Evolutionary conservation across 352 stramenopile genomes (phyloP), one percentile per base, ranked within the genome.

Genomic region (Pilasporangium apinafurcum): DNA sequence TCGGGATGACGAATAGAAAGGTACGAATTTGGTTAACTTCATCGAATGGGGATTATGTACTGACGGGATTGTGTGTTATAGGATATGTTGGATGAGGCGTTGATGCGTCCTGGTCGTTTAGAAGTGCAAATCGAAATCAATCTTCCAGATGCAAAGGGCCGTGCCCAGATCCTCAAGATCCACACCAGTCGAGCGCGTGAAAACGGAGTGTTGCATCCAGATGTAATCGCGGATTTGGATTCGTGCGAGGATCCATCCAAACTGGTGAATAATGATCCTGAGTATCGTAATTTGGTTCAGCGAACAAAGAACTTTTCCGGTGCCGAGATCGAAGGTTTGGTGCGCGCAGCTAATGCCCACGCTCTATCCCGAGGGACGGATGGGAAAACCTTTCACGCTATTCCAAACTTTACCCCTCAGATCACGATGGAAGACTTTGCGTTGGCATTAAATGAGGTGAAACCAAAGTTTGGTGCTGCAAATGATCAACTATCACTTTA

Each of bases 121-220:
- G 97, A 99, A 62, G 93, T 99, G 21, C 96, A 99, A 61, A 96
- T 99, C 13, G 97, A 99, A 62, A 99, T 99, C 68, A 97, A 97
- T 31, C 63, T 99, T 20, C 97, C 97, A 0, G 93, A 98, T 63
- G 79, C 85, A 45, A 84, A 92, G 26, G 97, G 97, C 18, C 86
- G 97, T 20, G 73, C 95, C 26, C 96, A 99, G 74, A 98, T 98
- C 63, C 68, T 99, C 9, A 95, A 96, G 47, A 99, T 99, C 59
- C 96, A 99, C 64, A 99, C 96, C 2, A 83, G 95, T 17, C 89
- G 76, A 5, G 76, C 76, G 9, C 65, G 78, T 16, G 64, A 86
- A n/a, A 85, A 92, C 44, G 76, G 78, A 20, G 70, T 76, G 9
- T 50, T 94, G 20, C 67, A 88, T 37, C 52, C 67, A 7, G 68